Base-by-base conservation (phyloP, 768 basidiomycete genomes). In the Kwoniella heveanensis region DNA sequence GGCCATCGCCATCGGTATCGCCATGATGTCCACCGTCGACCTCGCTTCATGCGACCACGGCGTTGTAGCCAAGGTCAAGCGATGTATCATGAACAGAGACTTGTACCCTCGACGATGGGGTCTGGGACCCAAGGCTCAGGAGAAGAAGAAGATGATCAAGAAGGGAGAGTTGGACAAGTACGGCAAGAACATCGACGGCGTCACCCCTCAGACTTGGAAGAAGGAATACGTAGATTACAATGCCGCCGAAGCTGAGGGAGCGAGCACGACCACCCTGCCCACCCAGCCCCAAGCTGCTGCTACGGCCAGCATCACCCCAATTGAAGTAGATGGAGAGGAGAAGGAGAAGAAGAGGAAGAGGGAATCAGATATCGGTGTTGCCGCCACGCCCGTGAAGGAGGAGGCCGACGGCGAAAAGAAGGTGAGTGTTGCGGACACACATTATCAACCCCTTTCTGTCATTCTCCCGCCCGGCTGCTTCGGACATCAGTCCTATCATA, bases 1-100 rank as follows among this genome's bases (percentile, higher is more conserved):
- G 80, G 94, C 91, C 30, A 95, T 95, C 75, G 93, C 93, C 22
- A 85, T 96, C 46, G 94, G 90, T 61, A 88, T 95, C 68, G 91
- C 94, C 21, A 92, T 95, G 78, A 99, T 99, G 96, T 91, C 94
- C 19, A 97, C 96, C 12, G 95, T 95, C 62, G 96, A 99, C 80
- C 87, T 99, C 54, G 90, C 92, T 9, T 95, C 94, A 1, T 98
- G 95, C 80, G 94, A 97, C 79, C 95, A 99, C 77, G 96, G 96
- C 51, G 92, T 99, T 61, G 95, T 98, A 47, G 96, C 96, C 36
- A 98, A 97, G 83, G 92, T 99, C 77, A 99, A 99, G 83, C 85
- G 96, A 55, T 97, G 95, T 78, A 98, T 99, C 77, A 99, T 99
- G 96, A 96, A 98, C 74, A 64, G 95, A 37, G 96, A 99, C 80